Evolutionary conservation across 2,329 filamentous ascomycete species (phyloP).

Genomic region (Penicillium brasilianum): DNA sequence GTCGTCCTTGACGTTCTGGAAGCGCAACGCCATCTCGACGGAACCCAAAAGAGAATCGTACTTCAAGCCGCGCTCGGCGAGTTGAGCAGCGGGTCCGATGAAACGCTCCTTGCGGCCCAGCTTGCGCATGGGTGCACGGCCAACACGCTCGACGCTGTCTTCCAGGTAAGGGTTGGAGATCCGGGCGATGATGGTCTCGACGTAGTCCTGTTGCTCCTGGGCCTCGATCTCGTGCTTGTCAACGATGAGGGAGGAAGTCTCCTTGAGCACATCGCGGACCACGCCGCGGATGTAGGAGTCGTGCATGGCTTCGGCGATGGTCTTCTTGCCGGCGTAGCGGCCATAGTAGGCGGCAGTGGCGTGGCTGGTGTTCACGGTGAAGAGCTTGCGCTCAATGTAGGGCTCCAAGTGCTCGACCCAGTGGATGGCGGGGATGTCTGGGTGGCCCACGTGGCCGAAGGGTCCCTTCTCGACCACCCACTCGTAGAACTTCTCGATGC

Average conservation of each 20-base stretch:
- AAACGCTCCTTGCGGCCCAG: slow-evolving; percentile 94
- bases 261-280: slow-evolving; percentile 77
- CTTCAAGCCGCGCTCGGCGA: slow-evolving; percentile 78
- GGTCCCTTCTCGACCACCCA: slow-evolving; percentile 94
- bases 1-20: slow-evolving; percentile 92
- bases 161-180: slow-evolving; percentile 94
- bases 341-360: slow-evolving; percentile 96
- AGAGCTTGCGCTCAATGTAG: slow-evolving; percentile 99
- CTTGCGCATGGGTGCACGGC: slow-evolving; percentile 92
- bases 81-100: slow-evolving; percentile 85
- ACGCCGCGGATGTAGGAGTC: slow-evolving; percentile 79
- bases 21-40: slow-evolving; percentile 89
- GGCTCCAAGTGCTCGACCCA: slow-evolving; percentile 91
- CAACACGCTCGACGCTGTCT: slow-evolving; percentile 92
- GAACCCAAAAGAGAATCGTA: slow-evolving; percentile 77
- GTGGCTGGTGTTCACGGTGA: slow-evolving; percentile 98
- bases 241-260: slow-evolving; percentile 86
- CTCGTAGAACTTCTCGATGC: slow-evolving; percentile 98
- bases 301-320: slow-evolving; percentile 85
- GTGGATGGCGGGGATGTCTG: slow-evolving; percentile 83
- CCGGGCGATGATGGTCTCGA: slow-evolving; percentile 87
- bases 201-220: slow-evolving; percentile 81
- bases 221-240: slow-evolving; percentile 80
- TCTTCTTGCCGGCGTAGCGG: slow-evolving; percentile 81
- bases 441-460: slow-evolving; percentile 72